Evolutionary conservation across 306 rosid species (phyloP).

Genomic region (Vachellia pachyceras): DNA sequence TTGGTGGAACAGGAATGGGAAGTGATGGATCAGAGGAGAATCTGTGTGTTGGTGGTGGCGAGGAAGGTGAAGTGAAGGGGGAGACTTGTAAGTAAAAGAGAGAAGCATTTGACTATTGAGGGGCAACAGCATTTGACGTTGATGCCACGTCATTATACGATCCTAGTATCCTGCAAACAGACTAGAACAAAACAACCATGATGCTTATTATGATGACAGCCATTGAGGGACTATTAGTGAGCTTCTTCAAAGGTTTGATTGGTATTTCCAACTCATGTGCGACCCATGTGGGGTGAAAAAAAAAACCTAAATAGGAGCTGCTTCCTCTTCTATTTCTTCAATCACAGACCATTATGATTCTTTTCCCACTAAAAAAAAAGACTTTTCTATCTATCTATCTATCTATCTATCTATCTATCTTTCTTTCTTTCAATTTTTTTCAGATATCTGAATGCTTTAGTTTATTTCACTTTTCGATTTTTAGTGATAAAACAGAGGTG

Average conservation of each 20-base stretch:
- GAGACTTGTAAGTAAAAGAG: neutral
- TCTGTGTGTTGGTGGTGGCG: slow-evolving; percentile 32
- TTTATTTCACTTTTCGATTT: neutral
- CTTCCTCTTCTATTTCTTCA: neutral
- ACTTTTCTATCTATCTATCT: neutral
- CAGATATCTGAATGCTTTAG: neutral
- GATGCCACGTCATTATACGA: neutral
- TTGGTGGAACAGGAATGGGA: slow-evolving; percentile 44
- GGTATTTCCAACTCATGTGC: neutral
- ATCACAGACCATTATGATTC: neutral
- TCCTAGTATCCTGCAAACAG: neutral
- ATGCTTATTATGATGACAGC: neutral
- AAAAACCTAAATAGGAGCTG: neutral
- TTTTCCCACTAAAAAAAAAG: neutral
- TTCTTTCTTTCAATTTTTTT: neutral
- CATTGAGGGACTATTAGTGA: neutral
- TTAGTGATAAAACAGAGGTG: neutral
- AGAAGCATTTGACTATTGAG: neutral
- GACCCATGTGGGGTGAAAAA: no score
- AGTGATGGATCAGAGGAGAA: slow-evolving; percentile 32
- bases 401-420: no score
- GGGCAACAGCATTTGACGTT: neutral
- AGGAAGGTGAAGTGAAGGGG: slow-evolving; percentile 10
- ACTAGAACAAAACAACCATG: neutral
- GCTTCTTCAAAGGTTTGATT: neutral